These are phyloP conservation scores for Pythium aquatile DNA, from an alignment of 352 stramenopile species.

Conservation along the genomic window DNA sequence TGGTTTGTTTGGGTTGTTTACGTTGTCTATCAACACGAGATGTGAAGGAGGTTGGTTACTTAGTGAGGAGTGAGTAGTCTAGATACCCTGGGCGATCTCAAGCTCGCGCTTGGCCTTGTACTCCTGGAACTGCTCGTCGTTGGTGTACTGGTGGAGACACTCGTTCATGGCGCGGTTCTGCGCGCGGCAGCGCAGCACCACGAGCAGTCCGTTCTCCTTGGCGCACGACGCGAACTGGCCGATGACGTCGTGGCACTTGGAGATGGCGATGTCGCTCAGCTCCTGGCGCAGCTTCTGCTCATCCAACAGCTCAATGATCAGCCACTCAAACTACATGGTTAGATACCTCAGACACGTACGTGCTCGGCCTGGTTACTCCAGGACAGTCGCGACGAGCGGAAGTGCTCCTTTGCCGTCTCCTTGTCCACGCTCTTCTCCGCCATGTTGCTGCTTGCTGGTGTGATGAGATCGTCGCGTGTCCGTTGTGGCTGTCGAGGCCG, in stretches of 20 bases:
- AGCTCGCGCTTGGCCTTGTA: conserved; percentile 64
- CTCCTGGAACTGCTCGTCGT: conserved; percentile 63
- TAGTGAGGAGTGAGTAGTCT: not conserved
- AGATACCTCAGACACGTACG: conserved; percentile 27
- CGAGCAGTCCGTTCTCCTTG: conserved; percentile 61
- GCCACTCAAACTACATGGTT: not conserved
- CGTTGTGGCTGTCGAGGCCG: conserved; percentile 2
- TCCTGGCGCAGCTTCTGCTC: conserved; percentile 78
- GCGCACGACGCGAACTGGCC: conserved; percentile 68
- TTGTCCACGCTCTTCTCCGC: conserved; percentile 61
- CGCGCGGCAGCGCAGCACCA: conserved; percentile 70
- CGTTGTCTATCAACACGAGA: not conserved
- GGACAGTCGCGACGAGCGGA: conserved; percentile 72
- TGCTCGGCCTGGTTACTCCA: conserved; percentile 86
- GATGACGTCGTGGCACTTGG: conserved; percentile 62
- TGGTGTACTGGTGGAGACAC: conserved; percentile 79
- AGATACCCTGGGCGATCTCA: conserved; percentile 37
- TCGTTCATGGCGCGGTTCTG: conserved; percentile 80
- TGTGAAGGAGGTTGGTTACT: not conserved
- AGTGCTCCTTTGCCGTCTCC: conserved; percentile 68
- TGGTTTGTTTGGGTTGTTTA: not conserved
- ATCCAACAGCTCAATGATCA: not conserved
- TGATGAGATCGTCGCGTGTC: conserved; percentile 8
- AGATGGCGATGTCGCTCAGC: conserved; percentile 78
- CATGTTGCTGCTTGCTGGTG: not conserved